Evolutionary conservation across 1,139 yeast species (phyloP).

Genomic region (Yamadazyma dushanensis): DNA sequence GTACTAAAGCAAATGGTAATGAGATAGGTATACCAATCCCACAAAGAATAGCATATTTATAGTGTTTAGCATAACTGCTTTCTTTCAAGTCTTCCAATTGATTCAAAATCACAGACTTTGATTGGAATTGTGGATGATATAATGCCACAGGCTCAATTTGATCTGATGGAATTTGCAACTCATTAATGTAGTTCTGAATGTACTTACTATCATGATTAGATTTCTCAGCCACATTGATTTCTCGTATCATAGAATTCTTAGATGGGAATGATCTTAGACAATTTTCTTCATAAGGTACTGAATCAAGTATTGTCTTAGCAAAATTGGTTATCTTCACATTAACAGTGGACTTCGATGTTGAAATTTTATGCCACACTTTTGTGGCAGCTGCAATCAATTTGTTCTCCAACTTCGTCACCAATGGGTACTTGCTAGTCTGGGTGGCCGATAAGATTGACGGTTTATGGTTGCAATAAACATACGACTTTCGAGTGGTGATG

Average conservation of each 20-base stretch:
- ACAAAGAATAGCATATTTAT: constrained; percentile 42
- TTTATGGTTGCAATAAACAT: constrained; percentile 59
- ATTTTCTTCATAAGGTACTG: constrained; percentile 54
- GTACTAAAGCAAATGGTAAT: constrained; percentile 76
- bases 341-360: constrained; percentile 34
- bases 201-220: constrained; percentile 15
- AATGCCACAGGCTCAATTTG: constrained; percentile 44
- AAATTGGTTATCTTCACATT: constrained; percentile 40
- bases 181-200: constrained; percentile 34
- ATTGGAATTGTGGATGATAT: constrained; percentile 41
- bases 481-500: constrained; percentile 55
- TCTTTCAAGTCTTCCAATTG: constrained; percentile 33
- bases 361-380: constrained; percentile 48
- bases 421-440: constrained; percentile 31
- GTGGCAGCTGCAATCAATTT: constrained; percentile 38
- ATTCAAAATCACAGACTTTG: constrained; percentile 28
- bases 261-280: constrained; percentile 55
- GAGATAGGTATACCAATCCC: constrained; percentile 72
- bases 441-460: constrained; percentile 28
- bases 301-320: constrained; percentile 36
- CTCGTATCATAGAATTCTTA: constrained; percentile 48
- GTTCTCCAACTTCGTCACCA: constrained; percentile 37
- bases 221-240: constrained; percentile 37
- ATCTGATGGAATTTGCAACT: constrained; percentile 27
- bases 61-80: constrained; percentile 29